A percentile compares a stretch with the other conserved stretches of the same genome.
These are phyloP conservation scores for Russula virescens DNA, from an alignment of 768 basidiomycete species.

Conservation along the genomic window DNA sequence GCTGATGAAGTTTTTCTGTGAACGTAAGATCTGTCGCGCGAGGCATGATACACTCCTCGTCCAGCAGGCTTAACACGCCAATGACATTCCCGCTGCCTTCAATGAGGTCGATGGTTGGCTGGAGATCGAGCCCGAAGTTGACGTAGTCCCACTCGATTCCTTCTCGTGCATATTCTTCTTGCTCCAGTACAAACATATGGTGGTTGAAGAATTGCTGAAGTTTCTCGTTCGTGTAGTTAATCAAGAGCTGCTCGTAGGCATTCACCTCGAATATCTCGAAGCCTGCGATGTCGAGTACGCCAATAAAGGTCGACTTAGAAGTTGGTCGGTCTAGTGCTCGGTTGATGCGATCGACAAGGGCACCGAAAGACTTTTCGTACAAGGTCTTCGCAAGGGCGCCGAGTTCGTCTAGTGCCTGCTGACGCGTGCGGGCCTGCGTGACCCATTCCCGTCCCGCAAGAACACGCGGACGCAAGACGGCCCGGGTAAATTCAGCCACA, in stretches of 20 bases:
- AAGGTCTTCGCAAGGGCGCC: conserved; percentile 88
- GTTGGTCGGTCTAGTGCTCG: conserved; percentile 89
- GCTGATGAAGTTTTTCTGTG: conserved; percentile 79
- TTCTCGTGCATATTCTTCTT: conserved; percentile 96
- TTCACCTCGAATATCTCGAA: conserved; percentile 97
- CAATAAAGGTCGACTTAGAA: conserved; percentile 90
- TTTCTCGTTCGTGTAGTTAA: conserved; percentile 99
- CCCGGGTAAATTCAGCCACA: conserved; percentile 80
- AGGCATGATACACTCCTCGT: conserved; percentile 99
- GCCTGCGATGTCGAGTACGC: conserved; percentile 97
- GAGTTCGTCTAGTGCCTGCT: conserved; percentile 91
- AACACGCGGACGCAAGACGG: conserved; percentile 82
- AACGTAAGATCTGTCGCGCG: conserved; percentile 94
- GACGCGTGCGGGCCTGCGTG: conserved; percentile 82
- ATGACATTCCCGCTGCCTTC: conserved; percentile 68
- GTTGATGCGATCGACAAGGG: conserved; percentile 92
- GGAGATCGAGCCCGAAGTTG: conserved; percentile 95
- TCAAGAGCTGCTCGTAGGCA: conserved; percentile 94
- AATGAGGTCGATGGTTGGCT: conserved; percentile 98
- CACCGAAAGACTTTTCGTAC: conserved; percentile 95
- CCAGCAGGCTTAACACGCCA: conserved; percentile 87
- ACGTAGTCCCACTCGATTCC: conserved; percentile 97
- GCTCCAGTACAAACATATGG: conserved; percentile 99
- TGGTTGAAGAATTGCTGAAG: conserved; percentile 98
- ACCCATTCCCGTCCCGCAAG: conserved; percentile 98